phyloP scores from a whole-genome alignment of 208 protist genomes.

The Leishmania lainsoni region DNA sequence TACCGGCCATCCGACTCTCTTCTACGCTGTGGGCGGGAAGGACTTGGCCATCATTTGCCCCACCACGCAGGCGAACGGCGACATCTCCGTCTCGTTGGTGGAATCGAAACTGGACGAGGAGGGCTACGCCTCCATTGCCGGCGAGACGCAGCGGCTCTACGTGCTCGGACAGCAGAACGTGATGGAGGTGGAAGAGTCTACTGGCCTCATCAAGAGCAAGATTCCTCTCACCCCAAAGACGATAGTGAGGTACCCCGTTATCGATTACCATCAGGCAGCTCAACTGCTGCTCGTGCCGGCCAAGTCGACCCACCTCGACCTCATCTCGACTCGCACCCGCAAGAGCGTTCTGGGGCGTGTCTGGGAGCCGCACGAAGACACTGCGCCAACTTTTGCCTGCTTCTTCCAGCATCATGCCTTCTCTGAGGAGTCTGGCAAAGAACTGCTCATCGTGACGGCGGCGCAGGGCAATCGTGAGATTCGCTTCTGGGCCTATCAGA shows the following conservation, averaged over 20 bases:
- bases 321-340: slow-evolving; percentile 63
- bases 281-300: slow-evolving; percentile 73
- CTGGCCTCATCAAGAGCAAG: slow-evolving; percentile 31
- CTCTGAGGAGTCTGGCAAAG: slow-evolving; percentile 46
- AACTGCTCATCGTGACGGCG: slow-evolving; percentile 76
- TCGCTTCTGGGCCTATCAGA: slow-evolving; percentile 83
- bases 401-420: slow-evolving; percentile 76
- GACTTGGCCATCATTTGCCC: slow-evolving; percentile 64
- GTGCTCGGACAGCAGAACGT: slow-evolving; percentile 65
- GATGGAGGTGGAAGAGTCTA: slow-evolving; percentile 71
- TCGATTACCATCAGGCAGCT: slow-evolving; percentile 64
- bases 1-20: slow-evolving; percentile 54
- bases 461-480: slow-evolving; percentile 82
- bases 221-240: slow-evolving; percentile 63
- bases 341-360: slow-evolving; percentile 69
- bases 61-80: slow-evolving; percentile 69
- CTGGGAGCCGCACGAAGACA: slow-evolving; percentile 85
- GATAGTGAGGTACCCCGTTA: slow-evolving; percentile 57
- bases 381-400: slow-evolving; percentile 75
- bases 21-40: slow-evolving; percentile 77
- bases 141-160: slow-evolving; percentile 57
- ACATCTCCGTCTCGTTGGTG: slow-evolving; percentile 51
- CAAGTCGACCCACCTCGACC: slow-evolving; percentile 74
- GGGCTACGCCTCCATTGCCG: slow-evolving; percentile 55
- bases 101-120: slow-evolving; percentile 62